Evolutionary conservation across 108 stramenopile genomes (phyloP), one percentile per base, ranked within the genome.

Genomic region (Stephanodiscus minutulus): DNA sequence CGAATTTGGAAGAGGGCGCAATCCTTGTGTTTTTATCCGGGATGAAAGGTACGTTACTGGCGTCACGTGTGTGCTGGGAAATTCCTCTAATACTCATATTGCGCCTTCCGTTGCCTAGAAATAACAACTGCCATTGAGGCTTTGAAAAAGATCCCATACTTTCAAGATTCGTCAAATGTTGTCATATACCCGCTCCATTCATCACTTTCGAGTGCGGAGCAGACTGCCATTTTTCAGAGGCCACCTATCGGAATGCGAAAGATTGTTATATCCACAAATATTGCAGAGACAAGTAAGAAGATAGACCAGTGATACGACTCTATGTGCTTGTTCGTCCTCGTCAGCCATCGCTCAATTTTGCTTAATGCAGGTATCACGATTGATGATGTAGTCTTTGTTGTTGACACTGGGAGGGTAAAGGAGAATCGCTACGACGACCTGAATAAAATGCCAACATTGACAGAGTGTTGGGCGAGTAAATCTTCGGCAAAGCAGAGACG

Each of bases 1-100:
- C 69, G n/a, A 65, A 81, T 22, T 61, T 84, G 29, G 88, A 73
- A 44, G 88, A 88, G 18, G 92, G 89, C 29, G 90, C 89, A 7
- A 91, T 97, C 46, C 75, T 97, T 20, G 91, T 96, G 22, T 97
- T 97, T 72, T 71, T 95, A 76, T 91, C 94, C 7, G 92, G 89
- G 7, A 61, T 68, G 64, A 49, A 56, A 15, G 56, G 31, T 28
- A 24, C 11, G 64, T n/a, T 27, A 11, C 20, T 46, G 49, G 18
- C 22, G 48, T 1, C 44, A 15, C 48, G 37, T 18, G 18, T 57
- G 64, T 28, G 13, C 43, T 44, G 13, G 43, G 43, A 13, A 44
- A 44, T 15, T n/a, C 2, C 13, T 44, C 11, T 11, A 17, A 44
- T 44, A 44, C 12, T 41, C 60, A 61, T 8, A 1, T 61, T 33